These are phyloP conservation scores for Podaxis sp. DNA, from an alignment of 768 basidiomycete species.

Conservation along the genomic window DNA sequence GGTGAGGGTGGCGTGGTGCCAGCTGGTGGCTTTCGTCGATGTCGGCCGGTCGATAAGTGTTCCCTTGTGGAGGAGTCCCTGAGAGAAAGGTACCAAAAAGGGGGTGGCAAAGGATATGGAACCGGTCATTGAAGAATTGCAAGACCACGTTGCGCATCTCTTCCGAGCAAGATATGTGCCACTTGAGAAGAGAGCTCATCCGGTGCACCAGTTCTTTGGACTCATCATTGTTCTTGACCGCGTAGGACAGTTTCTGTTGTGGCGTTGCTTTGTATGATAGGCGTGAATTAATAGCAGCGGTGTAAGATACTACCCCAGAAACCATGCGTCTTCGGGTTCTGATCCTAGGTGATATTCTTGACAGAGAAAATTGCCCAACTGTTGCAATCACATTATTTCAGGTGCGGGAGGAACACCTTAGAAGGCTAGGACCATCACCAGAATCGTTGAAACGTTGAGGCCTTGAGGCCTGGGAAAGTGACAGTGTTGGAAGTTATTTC, in stretches of 20 bases:
- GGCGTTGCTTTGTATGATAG: conserved; percentile 1
- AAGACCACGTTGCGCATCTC: not conserved
- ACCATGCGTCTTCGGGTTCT: not conserved
- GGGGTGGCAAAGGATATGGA: not conserved
- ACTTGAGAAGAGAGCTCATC: not conserved
- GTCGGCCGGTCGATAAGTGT: not conserved
- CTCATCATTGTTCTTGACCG: not conserved
- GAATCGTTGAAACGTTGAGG: no score
- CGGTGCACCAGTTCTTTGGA: not conserved
- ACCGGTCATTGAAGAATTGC: no score
- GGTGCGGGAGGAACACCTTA: not conserved
- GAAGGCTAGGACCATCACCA: no score
- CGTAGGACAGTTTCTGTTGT: conserved; percentile 3
- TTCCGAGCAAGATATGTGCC: not conserved
- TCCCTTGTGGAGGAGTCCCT: not conserved
- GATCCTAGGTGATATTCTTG: not conserved
- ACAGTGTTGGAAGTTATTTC: conserved; percentile 10
- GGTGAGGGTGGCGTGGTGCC: not conserved
- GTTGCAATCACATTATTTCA: not conserved
- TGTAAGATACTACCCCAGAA: not conserved
- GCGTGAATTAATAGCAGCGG: not conserved
- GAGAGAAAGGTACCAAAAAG: not conserved
- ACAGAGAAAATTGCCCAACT: not conserved
- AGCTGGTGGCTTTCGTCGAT: not conserved
- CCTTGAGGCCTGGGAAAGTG: conserved; percentile 1